These are phyloP conservation scores for Colletotrichum cuscutae DNA, from an alignment of 2,329 filamentous ascomycete species.

Conservation along the genomic window DNA sequence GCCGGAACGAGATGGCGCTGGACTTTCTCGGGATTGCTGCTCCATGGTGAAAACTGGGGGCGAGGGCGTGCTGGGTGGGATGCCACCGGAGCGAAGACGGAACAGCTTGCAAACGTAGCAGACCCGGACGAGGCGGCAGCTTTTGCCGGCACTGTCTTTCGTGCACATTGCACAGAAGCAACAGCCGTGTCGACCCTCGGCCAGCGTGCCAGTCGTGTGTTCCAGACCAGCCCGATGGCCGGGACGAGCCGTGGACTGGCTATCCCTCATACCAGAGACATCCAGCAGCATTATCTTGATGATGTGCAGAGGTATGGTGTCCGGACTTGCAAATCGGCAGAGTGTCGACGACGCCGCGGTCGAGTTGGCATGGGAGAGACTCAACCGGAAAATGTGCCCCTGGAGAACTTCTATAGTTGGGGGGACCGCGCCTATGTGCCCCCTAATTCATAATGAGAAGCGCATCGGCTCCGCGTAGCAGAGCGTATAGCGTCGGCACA, in stretches of 20 bases:
- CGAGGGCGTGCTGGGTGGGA: conserved; percentile 12
- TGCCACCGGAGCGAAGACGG: conserved; percentile 28
- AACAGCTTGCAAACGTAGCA: conserved; percentile 5
- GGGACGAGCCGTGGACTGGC: not conserved
- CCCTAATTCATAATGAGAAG: not conserved
- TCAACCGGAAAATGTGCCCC: not conserved
- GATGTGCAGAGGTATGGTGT: not conserved
- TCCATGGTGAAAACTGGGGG: conserved; percentile 19
- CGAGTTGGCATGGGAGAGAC: conserved; percentile 3
- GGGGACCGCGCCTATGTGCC: not conserved
- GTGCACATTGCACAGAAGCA: not conserved
- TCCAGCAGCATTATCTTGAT: not conserved
- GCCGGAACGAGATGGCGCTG: conserved; percentile 30
- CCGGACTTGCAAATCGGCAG: not conserved
- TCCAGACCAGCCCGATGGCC: conserved; percentile 3
- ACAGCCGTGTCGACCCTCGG: not conserved
- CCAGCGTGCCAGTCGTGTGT: not conserved
- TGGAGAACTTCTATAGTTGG: not conserved
- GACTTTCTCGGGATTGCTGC: conserved; percentile 17
- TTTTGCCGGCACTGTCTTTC: conserved; percentile 8
- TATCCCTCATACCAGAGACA: not conserved
- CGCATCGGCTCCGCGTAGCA: not conserved
- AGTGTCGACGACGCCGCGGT: not conserved
- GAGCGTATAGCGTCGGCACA: not conserved
- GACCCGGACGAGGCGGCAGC: conserved; percentile 22